These are phyloP conservation scores for Boletus barrowsii DNA, from an alignment of 768 basidiomycete species.

Conservation along the genomic window DNA sequence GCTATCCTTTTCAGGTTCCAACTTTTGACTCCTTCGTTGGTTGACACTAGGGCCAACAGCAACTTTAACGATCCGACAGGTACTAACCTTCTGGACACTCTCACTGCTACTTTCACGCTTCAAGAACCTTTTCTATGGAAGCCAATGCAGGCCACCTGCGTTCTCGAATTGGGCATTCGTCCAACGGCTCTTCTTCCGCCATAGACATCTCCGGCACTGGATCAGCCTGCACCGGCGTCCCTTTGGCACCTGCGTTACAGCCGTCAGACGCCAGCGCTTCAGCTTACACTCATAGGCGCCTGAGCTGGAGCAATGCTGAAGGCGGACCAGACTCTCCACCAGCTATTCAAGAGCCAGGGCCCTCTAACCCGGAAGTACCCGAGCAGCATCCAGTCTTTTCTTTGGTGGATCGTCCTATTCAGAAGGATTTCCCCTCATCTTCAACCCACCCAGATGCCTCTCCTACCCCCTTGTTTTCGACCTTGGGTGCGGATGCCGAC, in stretches of 20 bases:
- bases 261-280: slow-evolving; percentile 33
- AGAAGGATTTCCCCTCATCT: slow-evolving; percentile 35
- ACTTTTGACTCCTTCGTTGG: no score
- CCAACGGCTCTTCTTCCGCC: no score
- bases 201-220: no score
- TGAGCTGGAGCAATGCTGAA: slow-evolving; percentile 55
- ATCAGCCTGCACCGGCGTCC: no score
- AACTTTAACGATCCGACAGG: no score
- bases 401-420: slow-evolving; percentile 35
- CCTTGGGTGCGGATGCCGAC: slow-evolving; percentile 32
- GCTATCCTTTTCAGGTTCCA: no score
- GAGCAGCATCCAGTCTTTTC: slow-evolving; percentile 52
- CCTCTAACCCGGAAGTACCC: slow-evolving; percentile 17
- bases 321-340: slow-evolving; percentile 47
- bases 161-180: no score
- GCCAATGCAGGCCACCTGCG: no score
- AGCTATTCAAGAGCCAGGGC: slow-evolving; percentile 18
- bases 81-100: no score
- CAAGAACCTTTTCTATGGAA: no score
- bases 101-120: no score
- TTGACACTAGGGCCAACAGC: no score
- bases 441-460: slow-evolving; percentile 48
- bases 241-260: neutral
- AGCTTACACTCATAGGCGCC: slow-evolving; percentile 47
- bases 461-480: slow-evolving; percentile 47